A percentile compares a stretch with the other conserved stretches of the same genome.
phyloP scores from a whole-genome alignment of 2,329 filamentous ascomycete genomes.

The Colletotrichum sp. region DNA sequence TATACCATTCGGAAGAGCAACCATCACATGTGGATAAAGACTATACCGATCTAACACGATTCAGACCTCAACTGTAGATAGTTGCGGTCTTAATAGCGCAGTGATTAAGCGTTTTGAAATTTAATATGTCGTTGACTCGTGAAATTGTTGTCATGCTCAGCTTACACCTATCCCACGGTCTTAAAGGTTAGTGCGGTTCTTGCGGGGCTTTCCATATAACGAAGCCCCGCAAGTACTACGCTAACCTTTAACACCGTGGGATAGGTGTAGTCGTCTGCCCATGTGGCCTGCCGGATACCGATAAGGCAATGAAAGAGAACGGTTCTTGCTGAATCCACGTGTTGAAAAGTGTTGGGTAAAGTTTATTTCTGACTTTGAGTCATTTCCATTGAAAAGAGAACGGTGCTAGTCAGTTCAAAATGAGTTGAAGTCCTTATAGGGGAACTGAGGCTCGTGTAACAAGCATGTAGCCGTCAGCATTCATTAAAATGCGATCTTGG shows the following conservation, averaged over 20 bases:
- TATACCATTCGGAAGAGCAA: neutral
- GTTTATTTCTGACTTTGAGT: neutral
- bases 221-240: too few relatives aligned
- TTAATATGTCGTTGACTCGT: neutral
- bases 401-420: neutral
- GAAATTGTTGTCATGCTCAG: neutral
- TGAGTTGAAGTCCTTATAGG: neutral
- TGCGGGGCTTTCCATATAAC: too few relatives aligned
- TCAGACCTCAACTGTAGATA: neutral
- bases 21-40: neutral
- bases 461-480: neutral
- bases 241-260: too few relatives aligned
- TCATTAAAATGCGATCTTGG: neutral
- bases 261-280: too few relatives aligned
- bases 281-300: neutral
- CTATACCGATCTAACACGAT: neutral
- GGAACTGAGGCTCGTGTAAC: neutral
- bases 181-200: too few relatives aligned
- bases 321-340: neutral
- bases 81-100: neutral
- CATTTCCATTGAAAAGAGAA: neutral
- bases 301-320: neutral
- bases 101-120: neutral
- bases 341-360: neutral
- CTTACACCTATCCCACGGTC: too few relatives aligned